Evolutionary conservation across 2,329 filamentous ascomycete genomes (phyloP), one percentile per base, ranked within the genome.

Genomic region (Fusarium sp.): DNA sequence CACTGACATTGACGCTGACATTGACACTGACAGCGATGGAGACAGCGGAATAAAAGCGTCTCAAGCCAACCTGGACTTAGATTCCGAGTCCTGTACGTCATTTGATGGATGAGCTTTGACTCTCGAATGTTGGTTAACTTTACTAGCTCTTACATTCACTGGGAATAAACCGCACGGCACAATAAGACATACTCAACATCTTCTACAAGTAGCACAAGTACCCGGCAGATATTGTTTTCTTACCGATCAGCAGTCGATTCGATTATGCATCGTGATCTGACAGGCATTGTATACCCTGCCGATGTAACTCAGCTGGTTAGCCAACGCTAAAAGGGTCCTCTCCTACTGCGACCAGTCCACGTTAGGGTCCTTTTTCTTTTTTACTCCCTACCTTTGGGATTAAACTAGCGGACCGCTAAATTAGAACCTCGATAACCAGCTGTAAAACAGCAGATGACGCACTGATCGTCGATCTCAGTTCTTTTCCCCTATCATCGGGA

Each of bases 191-290:
- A 18, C 15, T 15, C 15, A 34, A 10, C 8, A 49, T 12, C 20
- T 28, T 49, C 20, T 23, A n/a, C 31, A 12, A 26, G 33, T n/a
- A 11, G 10, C 20, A 49, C 20, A 13, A 26, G 9, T 33, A 15
- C 30, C 16, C 12, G 26, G 23, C 1, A 23, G 23, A 23, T 23
- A 37, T 36, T 10, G 47, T 28, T 18, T 51, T 38, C 8, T 51
- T 30, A 36, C n/a, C 10, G 16, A 47, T 30, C n/a, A 30, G 23
- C 16, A 47, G 13, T 20, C 31, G 38, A 54, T 54, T 34, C 40
- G 23, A 54, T 47, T 47, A 26, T 47, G 30, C 40, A 54, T 54
- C 51, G 51, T 54, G 51, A 54, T 54, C 51, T 47, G 42, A 12
- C 51, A 54, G 40, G 51, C 47, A 51, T 51, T 30, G 26, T 16